Evolutionary conservation across 2,329 filamentous ascomycete genomes (phyloP).

Genomic region (Alternaria triticina): DNA sequence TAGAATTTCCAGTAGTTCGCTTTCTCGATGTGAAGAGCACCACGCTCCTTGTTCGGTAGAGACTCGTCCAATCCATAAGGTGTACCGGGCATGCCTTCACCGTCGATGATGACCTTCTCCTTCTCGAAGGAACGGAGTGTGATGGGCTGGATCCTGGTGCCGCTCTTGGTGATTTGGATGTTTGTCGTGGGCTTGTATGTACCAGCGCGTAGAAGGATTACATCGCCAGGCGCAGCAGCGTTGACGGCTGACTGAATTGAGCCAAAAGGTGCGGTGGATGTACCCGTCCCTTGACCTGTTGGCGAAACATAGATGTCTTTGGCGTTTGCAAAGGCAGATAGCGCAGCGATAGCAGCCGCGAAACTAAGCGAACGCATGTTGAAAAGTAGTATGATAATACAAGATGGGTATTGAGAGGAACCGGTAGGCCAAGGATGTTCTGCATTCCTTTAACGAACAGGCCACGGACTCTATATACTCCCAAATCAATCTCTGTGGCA

Average conservation of each 20-base stretch:
- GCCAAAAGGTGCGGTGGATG: conserved; percentile 49
- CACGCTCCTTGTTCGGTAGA: conserved; percentile 49
- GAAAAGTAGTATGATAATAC: too few species aligned
- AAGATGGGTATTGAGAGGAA: not conserved
- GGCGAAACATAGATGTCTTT: conserved; percentile 56
- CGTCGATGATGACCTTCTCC: conserved; percentile 21
- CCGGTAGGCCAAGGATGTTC: not conserved
- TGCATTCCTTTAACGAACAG: too few species aligned
- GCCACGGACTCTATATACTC: not conserved
- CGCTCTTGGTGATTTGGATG: conserved; percentile 52
- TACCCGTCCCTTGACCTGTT: conserved; percentile 49
- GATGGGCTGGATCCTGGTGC: conserved; percentile 37
- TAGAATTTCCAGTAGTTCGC: conserved; percentile 57
- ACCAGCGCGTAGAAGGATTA: conserved; percentile 53
- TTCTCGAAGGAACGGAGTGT: conserved; percentile 15
- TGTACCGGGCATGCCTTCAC: conserved; percentile 15
- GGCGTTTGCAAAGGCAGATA: not conserved
- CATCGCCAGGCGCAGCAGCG: conserved; percentile 55
- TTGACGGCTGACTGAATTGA: conserved; percentile 58
- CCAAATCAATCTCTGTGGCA: not conserved
- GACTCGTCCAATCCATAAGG: conserved; percentile 15
- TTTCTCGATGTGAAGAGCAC: conserved; percentile 57
- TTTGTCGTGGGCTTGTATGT: conserved; percentile 56
- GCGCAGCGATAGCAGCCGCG: not conserved
- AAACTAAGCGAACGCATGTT: not conserved